Conservation (phyloP, 192 early-diverging fungal genomes). For the Cladochytrium replicatum region DNA sequence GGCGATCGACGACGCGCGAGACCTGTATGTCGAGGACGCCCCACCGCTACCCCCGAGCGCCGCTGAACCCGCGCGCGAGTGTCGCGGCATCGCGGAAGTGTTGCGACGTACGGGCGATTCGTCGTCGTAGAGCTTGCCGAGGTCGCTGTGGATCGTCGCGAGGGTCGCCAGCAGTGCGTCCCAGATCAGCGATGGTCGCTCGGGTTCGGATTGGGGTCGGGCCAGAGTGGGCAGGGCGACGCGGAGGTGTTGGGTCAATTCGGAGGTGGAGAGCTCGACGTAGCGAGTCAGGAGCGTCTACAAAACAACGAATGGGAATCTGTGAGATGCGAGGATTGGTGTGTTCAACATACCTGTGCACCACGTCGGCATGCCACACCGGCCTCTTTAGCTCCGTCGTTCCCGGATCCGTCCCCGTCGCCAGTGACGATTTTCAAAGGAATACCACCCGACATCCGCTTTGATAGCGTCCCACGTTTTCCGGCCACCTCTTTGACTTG, state of each 20-base stretch:
- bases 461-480: no score
- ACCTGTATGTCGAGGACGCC: conserved; percentile 15
- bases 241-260: conserved; percentile 4
- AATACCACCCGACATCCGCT: no score
- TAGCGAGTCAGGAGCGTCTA: conserved; percentile 5
- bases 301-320: no score
- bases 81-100: conserved; percentile 12
- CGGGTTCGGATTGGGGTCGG: background rate
- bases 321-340: no score
- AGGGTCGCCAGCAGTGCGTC: background rate
- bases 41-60: conserved; percentile 3
- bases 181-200: background rate
- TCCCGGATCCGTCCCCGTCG: no score
- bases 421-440: no score
- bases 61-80: conserved; percentile 11
- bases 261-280: background rate
- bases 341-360: no score
- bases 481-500: no score
- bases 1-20: conserved; percentile 18
- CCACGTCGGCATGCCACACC: no score
- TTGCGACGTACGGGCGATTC: conserved; percentile 15
- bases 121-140: conserved; percentile 13
- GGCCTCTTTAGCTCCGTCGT: no score
- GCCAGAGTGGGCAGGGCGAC: conserved; percentile 1
- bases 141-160: background rate